These are phyloP conservation scores for Fusarium poae DNA, from an alignment of 2,329 filamentous ascomycete species.

Conservation along the genomic window DNA sequence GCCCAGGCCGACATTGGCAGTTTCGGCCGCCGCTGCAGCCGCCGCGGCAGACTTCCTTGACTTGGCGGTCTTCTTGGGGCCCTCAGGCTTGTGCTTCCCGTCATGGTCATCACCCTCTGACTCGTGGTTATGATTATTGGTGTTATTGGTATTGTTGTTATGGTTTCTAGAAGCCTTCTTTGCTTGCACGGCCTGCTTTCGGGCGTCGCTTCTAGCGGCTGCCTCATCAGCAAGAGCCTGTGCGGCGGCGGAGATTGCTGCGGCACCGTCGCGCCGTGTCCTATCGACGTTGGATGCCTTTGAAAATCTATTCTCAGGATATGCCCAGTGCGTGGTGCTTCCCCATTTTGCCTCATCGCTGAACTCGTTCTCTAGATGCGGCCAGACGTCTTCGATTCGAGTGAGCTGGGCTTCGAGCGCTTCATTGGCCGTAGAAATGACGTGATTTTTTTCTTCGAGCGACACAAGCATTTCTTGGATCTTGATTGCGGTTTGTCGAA, in stretches of 20 bases:
- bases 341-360: conserved; percentile 95
- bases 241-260: conserved; percentile 81
- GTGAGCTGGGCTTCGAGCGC: conserved; percentile 86
- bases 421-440: conserved; percentile 92
- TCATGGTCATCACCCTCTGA: conserved; percentile 83
- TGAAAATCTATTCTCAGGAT: conserved; percentile 82
- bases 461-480: conserved; percentile 89
- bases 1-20: conserved; percentile 71
- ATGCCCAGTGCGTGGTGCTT: conserved; percentile 94
- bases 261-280: conserved; percentile 81
- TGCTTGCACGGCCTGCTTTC: conserved; percentile 83
- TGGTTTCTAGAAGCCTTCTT: conserved; percentile 79
- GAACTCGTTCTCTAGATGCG: conserved; percentile 88
- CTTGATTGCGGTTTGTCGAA: conserved; percentile 80
- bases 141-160: conserved; percentile 38
- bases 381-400: conserved; percentile 88
- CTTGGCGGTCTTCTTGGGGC: conserved; percentile 75
- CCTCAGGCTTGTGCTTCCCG: conserved; percentile 61
- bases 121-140: conserved; percentile 60
- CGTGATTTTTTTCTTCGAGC: conserved; percentile 97
- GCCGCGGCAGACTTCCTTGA: conserved; percentile 67
- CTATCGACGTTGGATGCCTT: conserved; percentile 77
- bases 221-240: conserved; percentile 85
- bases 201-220: conserved; percentile 83
- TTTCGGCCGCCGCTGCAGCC: conserved; percentile 58